These are phyloP conservation scores for Carpinus fangiana DNA, from an alignment of 306 rosid genomes.

Conservation along the genomic window DNA sequence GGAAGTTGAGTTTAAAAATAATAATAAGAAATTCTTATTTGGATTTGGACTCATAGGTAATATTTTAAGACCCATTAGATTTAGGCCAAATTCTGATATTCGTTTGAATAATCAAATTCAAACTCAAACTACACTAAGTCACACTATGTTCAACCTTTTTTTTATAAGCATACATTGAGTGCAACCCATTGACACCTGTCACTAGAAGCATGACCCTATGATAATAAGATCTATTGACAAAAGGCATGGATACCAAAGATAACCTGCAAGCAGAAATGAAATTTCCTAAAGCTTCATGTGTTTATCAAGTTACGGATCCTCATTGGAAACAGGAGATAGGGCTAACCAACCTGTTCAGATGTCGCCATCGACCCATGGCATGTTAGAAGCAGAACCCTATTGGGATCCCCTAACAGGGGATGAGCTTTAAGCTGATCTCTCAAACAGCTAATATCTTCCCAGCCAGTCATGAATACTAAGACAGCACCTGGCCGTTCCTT, in stretches of 20 bases:
- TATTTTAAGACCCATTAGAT: not conserved
- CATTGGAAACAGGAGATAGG: slow-evolving; percentile 12
- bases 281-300: not conserved
- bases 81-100: not conserved
- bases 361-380: slow-evolving; percentile 99
- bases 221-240: not conserved
- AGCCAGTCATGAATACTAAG: slow-evolving; percentile 93
- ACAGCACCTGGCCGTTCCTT: slow-evolving; percentile 95
- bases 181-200: not conserved
- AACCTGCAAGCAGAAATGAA: not conserved
- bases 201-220: not conserved
- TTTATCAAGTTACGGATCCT: slow-evolving; percentile 4
- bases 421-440: slow-evolving; percentile 94
- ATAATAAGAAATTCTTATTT: no score
- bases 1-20: not conserved
- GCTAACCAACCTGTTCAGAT: slow-evolving; percentile 75
- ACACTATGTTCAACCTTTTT: not conserved
- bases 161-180: not conserved
- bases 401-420: slow-evolving; percentile 96
- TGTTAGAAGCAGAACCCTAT: slow-evolving; percentile 82
- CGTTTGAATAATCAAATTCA: not conserved
- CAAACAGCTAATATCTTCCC: slow-evolving; percentile 96
- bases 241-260: not conserved
- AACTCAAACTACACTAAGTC: not conserved
- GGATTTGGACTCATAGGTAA: not conserved